Base-by-base conservation (phyloP, 352 stramenopile genomes). In the Globisporangium perplexum region DNA sequence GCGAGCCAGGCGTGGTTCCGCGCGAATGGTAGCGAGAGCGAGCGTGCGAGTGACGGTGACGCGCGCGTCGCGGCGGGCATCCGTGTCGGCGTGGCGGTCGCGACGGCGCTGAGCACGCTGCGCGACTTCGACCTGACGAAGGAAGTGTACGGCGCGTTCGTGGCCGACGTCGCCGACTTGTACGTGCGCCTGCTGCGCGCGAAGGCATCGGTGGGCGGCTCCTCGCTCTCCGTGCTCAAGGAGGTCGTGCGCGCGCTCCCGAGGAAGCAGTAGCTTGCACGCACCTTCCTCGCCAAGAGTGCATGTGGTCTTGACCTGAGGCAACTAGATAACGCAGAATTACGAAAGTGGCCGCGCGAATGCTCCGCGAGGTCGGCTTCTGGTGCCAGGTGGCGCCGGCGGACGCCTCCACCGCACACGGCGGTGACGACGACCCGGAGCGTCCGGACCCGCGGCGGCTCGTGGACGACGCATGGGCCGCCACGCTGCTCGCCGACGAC, bases 401-500 rank as follows among this genome's bases (percentile, higher is more conserved):
- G n/a, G n/a, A n/a, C n/a, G n/a, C n/a, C n/a, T n/a, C n/a, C n/a
- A n/a, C n/a, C n/a, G n/a, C n/a, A n/a, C n/a, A n/a, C n/a, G n/a
- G n/a, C n/a, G n/a, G n/a, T n/a, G n/a, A n/a, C n/a, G n/a, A n/a
- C 4, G 28, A 31, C 28, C 59, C 63, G n/a, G 49, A 67, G 28
- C 72, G 70, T 1, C 76, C 71, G 4, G 72, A 86, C 55, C 81
- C 81, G 31, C 58, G 52, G 31, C 18, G 24, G 22, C 64, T 91
- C 20, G 73, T 89, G 10, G 76, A 91, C 45, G 49, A 77, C 36
- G 18, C 38, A 5, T 91, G 81, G 81, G 71, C 73, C 43, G 20
- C 53, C 14, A 54, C 56, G 18, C 36, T 42, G 36, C 36, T 42
- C n/a, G 47, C 64, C 10, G 50, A 67, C 44, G 58, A 44, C 24